Conservation (phyloP, 176 grass and related monocot species). For the Lolium multiflorum region DNA sequence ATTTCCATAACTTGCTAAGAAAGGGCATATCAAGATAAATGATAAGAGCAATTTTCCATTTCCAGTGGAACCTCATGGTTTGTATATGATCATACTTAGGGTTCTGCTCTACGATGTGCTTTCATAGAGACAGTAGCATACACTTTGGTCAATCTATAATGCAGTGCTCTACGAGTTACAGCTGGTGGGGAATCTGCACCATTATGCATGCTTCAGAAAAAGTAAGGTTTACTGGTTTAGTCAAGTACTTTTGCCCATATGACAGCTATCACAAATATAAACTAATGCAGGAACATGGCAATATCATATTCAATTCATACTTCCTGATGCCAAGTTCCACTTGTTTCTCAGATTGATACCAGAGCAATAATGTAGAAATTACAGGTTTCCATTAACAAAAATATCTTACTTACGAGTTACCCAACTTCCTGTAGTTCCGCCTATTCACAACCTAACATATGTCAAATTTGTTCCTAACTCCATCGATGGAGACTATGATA, state of each 20-base stretch:
- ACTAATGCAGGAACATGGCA: neutral
- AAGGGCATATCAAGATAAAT: conserved; percentile 14
- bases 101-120: neutral
- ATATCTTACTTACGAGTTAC: conserved; percentile 23
- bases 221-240: neutral
- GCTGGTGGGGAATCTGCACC: neutral
- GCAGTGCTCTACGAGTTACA: neutral
- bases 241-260: neutral
- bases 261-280: conserved; percentile 1
- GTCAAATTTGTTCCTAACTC: conserved; percentile 9
- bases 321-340: conserved; percentile 15
- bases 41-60: neutral
- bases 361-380: neutral
- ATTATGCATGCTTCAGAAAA: conserved; percentile 25
- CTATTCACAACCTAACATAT: conserved; percentile 14
- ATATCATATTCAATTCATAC: neutral
- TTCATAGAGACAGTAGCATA: neutral
- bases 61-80: neutral
- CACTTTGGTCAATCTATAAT: neutral
- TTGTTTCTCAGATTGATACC: neutral
- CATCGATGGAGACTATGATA: neutral
- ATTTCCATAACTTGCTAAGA: neutral
- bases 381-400: neutral
- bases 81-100: neutral
- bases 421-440: neutral